Base-by-base conservation (phyloP, 169 alveolate species). In the Eimeria praecox region DNA sequence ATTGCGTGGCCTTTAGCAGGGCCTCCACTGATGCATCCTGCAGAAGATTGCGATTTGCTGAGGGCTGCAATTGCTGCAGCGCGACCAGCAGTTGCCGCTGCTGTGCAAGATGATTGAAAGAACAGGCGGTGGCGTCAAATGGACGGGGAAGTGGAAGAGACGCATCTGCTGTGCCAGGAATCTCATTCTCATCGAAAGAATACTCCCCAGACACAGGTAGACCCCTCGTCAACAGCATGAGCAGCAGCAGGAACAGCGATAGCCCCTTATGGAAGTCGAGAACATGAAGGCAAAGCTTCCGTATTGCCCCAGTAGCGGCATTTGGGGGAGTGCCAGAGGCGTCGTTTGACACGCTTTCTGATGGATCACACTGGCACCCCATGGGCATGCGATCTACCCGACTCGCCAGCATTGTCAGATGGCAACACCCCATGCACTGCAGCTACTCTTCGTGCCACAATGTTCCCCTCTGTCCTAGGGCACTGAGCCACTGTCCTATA, bases 101-200 rank as follows among this genome's bases (percentile, higher is more conserved):
- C 24, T 83, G 91, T 38, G 49, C 75, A 40, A 92, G 42, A 20
- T 52, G 46, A 22, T 56, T n/a, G 86, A 80, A n/a, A 20, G 92
- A 38, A 90, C 95, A 92, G 14, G 95, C 95, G 33, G 92, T 80
- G 54, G 95, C 82, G 75, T 77, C 95, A 35, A 80, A 54, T 22
- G 95, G 95, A 22, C 75, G 73, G 8, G 95, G 92, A 42, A 92
- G 92, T 49, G 95, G 95, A 3, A 66, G 92, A 38, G 71, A 56
- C 44, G 35, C 69, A 42, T 77, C 86, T 27, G 91, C 66, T 9
- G 75, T 27, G 20, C 40, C 52, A 3, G 95, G 77, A 14, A 82
- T 92, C 24, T 92, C 95, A 44, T 3, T 35, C 30, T 49, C 78
- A 44, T 91, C 95, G 69, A 91, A 91, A 0, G 69, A 59, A 56